Base-by-base conservation (phyloP, 2,329 filamentous ascomycete species). In the Aspergillus transmontanensis region DNA sequence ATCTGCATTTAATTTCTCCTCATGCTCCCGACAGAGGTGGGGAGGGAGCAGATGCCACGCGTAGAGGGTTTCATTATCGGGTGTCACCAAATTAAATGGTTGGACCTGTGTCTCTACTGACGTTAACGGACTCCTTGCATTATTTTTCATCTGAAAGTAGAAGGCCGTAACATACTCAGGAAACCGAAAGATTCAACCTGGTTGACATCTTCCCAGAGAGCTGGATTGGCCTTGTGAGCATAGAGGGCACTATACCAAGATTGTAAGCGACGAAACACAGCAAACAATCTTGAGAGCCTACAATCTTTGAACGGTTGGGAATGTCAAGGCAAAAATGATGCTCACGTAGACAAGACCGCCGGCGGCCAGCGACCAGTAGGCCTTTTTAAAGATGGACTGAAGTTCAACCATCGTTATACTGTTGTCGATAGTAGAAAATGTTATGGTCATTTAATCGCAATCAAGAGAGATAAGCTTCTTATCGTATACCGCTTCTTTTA, bases 1-100 rank as follows among this genome's bases (percentile, higher is more conserved):
- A 68, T 87, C 84, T 6, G 79, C 76, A 45, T 85, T 80, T 14
- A 96, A 80, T 16, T 81, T 80, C 26, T 83, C 79, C 71, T 96
- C 90, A 70, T 96, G 85, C 68, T 90, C 83, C 7, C 87, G 82
- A 75, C 96, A 96, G 0, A 92, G 81, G 58, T 90, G 87, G 7
- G 96, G 79, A 0, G 94, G 94, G 56, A 97, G 81, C 60, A 98
- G 85, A 73, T 97, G 94, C 94, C 94, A 98, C 30, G 91, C 91
- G 73, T 95, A 96, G 21, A 98, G 80, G 2, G 82, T 87, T 76
- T 94, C 89, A 45, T 88, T 87, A 75, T 97, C 94, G 1, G 87
- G 82, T 0, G 93, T 95, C 4, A 79, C 80, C 43, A 98, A 79
- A 55, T 86, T 88, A 76, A 98, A 97, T 0, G 94, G 91, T 6